Evolutionary conservation across 257 asterid species (phyloP).

Genomic region (Solanum rostratum): DNA sequence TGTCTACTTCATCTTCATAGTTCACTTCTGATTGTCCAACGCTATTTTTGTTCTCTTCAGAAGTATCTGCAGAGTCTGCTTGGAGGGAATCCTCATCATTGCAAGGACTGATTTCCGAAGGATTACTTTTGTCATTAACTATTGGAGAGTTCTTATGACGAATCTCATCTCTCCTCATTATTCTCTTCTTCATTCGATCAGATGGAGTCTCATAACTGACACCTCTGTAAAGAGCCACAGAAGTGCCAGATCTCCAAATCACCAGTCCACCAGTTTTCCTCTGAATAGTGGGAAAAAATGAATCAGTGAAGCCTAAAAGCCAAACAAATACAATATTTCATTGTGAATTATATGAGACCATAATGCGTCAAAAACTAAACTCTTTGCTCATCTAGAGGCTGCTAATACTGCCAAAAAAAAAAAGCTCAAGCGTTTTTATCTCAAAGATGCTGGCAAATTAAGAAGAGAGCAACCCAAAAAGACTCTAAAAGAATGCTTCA

Average conservation of each 20-base stretch:
- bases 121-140: constrained; percentile 12
- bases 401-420: neutral
- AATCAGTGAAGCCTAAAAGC: constrained; percentile 2
- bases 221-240: constrained; percentile 79
- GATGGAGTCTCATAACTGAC: constrained; percentile 48
- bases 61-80: constrained; percentile 12
- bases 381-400: neutral
- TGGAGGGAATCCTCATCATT: constrained; percentile 13
- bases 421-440: neutral
- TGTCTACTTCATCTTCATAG: constrained; percentile 76
- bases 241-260: constrained; percentile 95
- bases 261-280: constrained; percentile 96
- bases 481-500: neutral
- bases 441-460: neutral
- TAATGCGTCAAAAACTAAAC: neutral
- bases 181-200: constrained; percentile 23
- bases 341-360: neutral
- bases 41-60: constrained; percentile 9
- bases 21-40: constrained; percentile 36
- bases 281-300: constrained; percentile 30
- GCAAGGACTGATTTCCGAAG: constrained; percentile 9
- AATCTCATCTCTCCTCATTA: constrained; percentile 24
- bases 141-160: constrained; percentile 14
- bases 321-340: neutral
- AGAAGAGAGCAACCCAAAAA: neutral